phyloP scores from a whole-genome alignment of 192 early-diverging fungal genomes.

The Gonapodya sp. region DNA sequence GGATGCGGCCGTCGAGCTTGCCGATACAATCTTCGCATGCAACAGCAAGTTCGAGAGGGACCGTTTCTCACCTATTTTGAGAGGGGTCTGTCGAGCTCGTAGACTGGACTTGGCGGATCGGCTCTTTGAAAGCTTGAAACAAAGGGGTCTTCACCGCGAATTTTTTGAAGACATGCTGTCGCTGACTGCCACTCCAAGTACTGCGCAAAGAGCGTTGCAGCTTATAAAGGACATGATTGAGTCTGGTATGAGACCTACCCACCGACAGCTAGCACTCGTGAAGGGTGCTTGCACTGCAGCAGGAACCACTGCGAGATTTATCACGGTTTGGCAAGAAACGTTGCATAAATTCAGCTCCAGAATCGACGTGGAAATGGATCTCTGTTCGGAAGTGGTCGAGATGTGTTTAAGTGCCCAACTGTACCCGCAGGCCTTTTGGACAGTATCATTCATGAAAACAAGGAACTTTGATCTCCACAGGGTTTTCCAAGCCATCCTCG shows the following conservation, averaged over 20 bases:
- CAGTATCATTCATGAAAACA: background rate
- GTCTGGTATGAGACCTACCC: background rate
- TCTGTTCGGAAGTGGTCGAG: background rate
- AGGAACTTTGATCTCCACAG: background rate
- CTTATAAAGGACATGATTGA: background rate
- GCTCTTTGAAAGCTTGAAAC: background rate
- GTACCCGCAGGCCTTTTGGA: background rate
- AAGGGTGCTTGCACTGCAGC: background rate
- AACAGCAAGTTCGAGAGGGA: background rate
- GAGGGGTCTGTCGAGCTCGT: background rate
- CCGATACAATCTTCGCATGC: background rate
- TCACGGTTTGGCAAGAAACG: background rate
- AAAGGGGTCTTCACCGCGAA: background rate
- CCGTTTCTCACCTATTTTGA: background rate
- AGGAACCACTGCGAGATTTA: background rate
- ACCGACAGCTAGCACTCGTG: background rate
- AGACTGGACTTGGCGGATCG: background rate
- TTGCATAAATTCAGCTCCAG: background rate
- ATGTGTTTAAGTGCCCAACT: background rate
- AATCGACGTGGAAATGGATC: background rate
- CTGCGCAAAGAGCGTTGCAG: background rate
- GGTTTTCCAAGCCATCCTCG: background rate
- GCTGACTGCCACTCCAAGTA: background rate
- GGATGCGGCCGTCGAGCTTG: background rate
- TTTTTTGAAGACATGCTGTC: background rate